Evolutionary conservation across 2,329 filamentous ascomycete genomes (phyloP).

Genomic region (Ophiocordyceps camponoti-floridani): DNA sequence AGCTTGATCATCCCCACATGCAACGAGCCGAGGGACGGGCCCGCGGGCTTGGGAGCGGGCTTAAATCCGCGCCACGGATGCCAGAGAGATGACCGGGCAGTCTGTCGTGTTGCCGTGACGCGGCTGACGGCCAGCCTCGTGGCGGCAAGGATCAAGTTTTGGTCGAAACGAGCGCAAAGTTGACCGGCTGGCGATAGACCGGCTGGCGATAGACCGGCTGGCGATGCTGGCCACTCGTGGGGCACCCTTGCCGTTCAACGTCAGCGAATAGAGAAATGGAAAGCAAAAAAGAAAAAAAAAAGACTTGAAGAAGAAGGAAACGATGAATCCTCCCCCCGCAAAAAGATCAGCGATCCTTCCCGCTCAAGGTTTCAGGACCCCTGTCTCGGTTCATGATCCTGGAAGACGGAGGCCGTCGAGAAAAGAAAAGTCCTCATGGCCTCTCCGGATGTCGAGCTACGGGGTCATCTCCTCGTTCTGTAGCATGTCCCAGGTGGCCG

Average conservation of each 20-base stretch:
- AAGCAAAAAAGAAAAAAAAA: not conserved
- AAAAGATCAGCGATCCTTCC: not conserved
- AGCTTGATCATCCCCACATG: not conserved
- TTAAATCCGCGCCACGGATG: not conserved
- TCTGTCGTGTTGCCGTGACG: not conserved
- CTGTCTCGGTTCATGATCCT: not conserved
- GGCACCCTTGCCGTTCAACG: not conserved
- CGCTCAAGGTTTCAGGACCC: not conserved
- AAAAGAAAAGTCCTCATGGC: not conserved
- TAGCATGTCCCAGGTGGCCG: slow-evolving; percentile 19
- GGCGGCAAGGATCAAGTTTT: not conserved
- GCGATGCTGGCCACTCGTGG: not conserved
- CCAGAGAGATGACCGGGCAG: not conserved
- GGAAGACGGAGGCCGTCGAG: not conserved
- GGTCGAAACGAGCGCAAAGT: too few relatives aligned
- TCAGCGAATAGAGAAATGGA: not conserved
- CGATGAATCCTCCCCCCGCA: not conserved
- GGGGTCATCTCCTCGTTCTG: slow-evolving; percentile 6
- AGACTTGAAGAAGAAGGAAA: not conserved
- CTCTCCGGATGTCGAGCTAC: not conserved
- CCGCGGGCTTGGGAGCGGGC: not conserved
- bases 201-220: too few relatives aligned
- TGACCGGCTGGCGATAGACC: not conserved
- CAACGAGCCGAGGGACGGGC: not conserved
- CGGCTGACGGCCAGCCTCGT: not conserved